Conservation (phyloP, 441 rosid species). For the Brassica hybrid region DNA sequence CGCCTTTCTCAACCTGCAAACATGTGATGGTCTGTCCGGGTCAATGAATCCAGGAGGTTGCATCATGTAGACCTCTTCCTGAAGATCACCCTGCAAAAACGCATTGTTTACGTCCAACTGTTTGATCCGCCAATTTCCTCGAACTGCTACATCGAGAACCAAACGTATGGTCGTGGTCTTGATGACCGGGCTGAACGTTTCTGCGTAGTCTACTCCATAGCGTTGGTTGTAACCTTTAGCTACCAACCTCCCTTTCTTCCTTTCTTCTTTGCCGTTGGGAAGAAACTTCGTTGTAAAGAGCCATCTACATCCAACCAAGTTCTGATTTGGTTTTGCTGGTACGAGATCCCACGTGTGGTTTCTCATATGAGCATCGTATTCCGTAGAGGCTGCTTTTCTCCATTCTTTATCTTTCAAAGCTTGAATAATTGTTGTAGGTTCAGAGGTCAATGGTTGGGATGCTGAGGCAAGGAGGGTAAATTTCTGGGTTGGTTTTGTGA, state of each 20-base stretch:
- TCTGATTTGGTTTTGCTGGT: neutral
- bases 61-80: too few relatives aligned
- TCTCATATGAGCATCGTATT: neutral
- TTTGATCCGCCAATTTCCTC: too few relatives aligned
- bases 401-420: neutral
- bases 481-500: neutral
- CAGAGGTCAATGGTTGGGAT: neutral
- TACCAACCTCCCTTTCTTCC: neutral
- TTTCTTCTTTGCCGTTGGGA: neutral
- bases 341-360: neutral
- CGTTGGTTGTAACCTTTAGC: neutral
- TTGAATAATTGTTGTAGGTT: neutral
- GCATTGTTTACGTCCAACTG: too few relatives aligned
- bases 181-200: neutral
- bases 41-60: too few relatives aligned
- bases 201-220: neutral
- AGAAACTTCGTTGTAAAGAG: neutral
- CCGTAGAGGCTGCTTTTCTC: neutral
- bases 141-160: too few relatives aligned
- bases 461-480: neutral
- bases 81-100: too few relatives aligned
- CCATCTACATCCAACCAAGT: neutral
- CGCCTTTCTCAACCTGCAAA: neutral
- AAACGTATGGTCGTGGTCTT: neutral
- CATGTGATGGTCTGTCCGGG: too few relatives aligned